Evolutionary conservation across 441 rosid genomes (phyloP), one percentile per base, ranked within the genome.

Genomic region (Mallotus japonicus): DNA sequence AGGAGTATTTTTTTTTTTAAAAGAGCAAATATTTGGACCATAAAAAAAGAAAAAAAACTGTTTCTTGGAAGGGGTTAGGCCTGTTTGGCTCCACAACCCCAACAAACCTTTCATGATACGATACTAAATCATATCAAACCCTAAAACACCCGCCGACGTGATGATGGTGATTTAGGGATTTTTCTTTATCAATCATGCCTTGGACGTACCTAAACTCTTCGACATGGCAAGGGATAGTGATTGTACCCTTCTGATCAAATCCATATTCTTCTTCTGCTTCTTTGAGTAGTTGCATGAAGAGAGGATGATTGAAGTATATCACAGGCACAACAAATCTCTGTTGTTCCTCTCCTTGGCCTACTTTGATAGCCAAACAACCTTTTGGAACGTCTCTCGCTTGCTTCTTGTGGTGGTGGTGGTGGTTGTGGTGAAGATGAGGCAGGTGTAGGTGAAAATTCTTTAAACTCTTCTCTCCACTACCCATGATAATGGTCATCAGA

Each of bases 221-320:
- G 4, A 95, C 96, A 10, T 87, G 86, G 61, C 99, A 95, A 73
- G 97, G 99, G 71, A 95, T 91, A 37, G 90, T 85, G 78, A 95
- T 91, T 47, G 92, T 85, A 0, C 99, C 97, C 76, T 92, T 91
- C 79, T 92, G 97, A 71, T 92, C 92, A 37, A 90, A 95, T 10
- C 99, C 99, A 68, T 85, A 95, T 67, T 92, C 99, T 46, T 92
- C 93, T 75, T 92, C 99, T 0, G 97, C 97, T 73, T 88, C 97
- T 75, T 89, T 90, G 76, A 95, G 77, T 0, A 95, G 87, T 73
- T 88, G 87, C 78, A 83, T 85, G 84, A 95, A 95, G 79, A 90
- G 81, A 2, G 99, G 99, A 65, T 95, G 99, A 62, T 95, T 95
- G 62, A 95, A 88, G 82, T 91, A 90, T 32, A 85, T 67, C 73